Evolutionary conservation across 2,329 filamentous ascomycete genomes (phyloP).

Genomic region (Huntiella decipiens): DNA sequence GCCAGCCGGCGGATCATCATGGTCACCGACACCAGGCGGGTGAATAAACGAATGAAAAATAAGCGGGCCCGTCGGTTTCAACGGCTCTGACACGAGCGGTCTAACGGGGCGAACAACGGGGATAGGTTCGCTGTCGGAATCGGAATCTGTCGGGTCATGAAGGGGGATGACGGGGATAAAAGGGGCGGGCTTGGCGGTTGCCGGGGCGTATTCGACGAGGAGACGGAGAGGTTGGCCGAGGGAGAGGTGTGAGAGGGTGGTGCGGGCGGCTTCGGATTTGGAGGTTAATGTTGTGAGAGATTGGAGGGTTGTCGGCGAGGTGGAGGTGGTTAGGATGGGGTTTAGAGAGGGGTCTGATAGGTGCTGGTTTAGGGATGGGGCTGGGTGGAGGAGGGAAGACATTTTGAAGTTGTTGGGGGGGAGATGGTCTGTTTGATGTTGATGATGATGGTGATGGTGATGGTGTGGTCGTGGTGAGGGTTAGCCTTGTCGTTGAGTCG

Average conservation of each 20-base stretch:
- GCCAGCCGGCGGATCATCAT: constrained; percentile 16
- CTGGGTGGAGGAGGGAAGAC: constrained; percentile 7
- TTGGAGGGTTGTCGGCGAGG: constrained; percentile 24
- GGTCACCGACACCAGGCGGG: constrained; percentile 5
- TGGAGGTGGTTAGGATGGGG: constrained; percentile 36
- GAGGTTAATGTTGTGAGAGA: constrained; percentile 34
- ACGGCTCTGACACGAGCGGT: neutral
- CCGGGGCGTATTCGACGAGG: constrained; percentile 28
- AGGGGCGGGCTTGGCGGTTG: neutral
- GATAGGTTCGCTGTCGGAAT: neutral
- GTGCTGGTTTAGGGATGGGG: constrained; percentile 24
- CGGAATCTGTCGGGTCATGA: neutral
- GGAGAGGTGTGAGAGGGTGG: constrained; percentile 31
- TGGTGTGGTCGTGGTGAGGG: no score
- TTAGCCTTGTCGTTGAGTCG: no score
- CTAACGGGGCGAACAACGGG: neutral
- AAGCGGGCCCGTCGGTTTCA: constrained; percentile 1
- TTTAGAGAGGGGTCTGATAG: constrained; percentile 37
- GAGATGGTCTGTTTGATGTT: neutral
- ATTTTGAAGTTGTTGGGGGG: neutral
- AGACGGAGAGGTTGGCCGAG: constrained; percentile 36
- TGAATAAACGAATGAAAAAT: constrained; percentile 10
- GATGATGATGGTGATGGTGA: neutral
- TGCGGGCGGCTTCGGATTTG: constrained; percentile 32
- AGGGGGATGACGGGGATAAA: neutral